A percentile compares a stretch with the other conserved stretches of the same genome.
Conservation (phyloP, 768 basidiomycete species). For the Hemileccinum rubropunctum region DNA sequence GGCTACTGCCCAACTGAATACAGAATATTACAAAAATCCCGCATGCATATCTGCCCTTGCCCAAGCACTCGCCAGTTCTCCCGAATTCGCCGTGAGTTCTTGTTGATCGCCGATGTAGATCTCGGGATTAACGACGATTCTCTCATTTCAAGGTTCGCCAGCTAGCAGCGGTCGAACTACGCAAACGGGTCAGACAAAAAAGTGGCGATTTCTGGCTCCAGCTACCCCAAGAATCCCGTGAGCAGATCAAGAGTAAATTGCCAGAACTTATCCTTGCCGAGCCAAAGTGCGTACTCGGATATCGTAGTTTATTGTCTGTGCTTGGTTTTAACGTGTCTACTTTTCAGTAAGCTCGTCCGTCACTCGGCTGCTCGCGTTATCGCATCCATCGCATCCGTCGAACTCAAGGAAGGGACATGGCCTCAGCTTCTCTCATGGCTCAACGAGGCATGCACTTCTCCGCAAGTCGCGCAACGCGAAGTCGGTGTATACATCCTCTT, state of each 20-base stretch:
- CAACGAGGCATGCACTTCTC: constrained; percentile 68
- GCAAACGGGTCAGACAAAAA: constrained; percentile 84
- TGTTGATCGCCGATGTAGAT: constrained; percentile 7
- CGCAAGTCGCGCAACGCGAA: constrained; percentile 77
- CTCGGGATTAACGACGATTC: constrained; percentile 7
- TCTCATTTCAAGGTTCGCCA: constrained; percentile 72
- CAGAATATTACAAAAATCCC: constrained; percentile 89
- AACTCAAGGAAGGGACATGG: constrained; percentile 80
- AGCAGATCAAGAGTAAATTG: constrained; percentile 81
- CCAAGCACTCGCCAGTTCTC: constrained; percentile 79
- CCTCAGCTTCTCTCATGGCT: constrained; percentile 86
- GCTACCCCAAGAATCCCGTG: constrained; percentile 62
- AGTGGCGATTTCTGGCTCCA: constrained; percentile 82
- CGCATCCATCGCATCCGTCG: constrained; percentile 87
- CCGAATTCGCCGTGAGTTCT: constrained; percentile 73
- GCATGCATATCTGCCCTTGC: constrained; percentile 89
- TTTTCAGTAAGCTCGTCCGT: constrained; percentile 77
- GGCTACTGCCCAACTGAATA: constrained; percentile 91
- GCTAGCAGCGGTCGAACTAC: constrained; percentile 93
- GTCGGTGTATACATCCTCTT: constrained; percentile 87
- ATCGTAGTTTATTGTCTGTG: background rate
- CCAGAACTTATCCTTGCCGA: constrained; percentile 78
- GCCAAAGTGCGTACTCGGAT: constrained; percentile 53
- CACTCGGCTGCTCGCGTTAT: constrained; percentile 92
- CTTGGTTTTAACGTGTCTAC: constrained; percentile 4